phyloP scores from a whole-genome alignment of 2,329 filamentous ascomycete species.

The Drechslerella dactyloides region DNA sequence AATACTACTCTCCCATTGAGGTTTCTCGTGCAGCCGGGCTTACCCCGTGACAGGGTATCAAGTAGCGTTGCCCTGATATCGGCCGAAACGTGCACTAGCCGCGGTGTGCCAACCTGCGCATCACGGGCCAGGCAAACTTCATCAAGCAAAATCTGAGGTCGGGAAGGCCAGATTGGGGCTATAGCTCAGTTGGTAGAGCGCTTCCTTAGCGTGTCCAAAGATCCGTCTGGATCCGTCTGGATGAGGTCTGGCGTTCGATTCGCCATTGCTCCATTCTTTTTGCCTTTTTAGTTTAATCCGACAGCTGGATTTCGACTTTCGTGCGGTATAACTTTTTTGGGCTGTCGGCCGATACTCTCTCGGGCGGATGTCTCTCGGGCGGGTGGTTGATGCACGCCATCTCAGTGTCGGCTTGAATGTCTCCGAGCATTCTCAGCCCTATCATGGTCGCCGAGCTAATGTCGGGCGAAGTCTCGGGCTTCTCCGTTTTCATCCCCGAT shows the following conservation, averaged over 20 bases:
- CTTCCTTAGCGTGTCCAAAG: slow-evolving; percentile 33
- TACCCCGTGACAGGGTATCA: slow-evolving; percentile 23
- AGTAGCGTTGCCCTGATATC: slow-evolving; percentile 2
- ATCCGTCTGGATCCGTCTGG: slow-evolving; percentile 23
- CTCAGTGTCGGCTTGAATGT: background rate
- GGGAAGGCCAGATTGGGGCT: slow-evolving; percentile 16
- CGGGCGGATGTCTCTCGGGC: background rate
- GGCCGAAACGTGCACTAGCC: slow-evolving; percentile 29
- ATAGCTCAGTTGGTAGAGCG: slow-evolving; percentile 49
- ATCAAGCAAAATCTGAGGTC: background rate
- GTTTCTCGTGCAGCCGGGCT: slow-evolving; percentile 19
- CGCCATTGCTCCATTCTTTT: slow-evolving; percentile 19
- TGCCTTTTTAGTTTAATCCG: background rate
- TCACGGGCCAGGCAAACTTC: background rate
- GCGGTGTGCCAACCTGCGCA: background rate
- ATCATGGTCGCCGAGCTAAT: too few relatives aligned
- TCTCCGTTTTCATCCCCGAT: too few relatives aligned
- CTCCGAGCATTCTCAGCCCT: background rate
- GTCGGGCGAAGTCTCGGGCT: too few relatives aligned
- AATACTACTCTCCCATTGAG: background rate
- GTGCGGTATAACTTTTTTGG: background rate
- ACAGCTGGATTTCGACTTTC: background rate
- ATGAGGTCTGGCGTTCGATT: slow-evolving; percentile 38
- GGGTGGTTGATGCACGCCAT: background rate
- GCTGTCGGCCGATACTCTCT: slow-evolving; percentile 16